These are phyloP conservation scores for Termitomyces titanicus DNA, from an alignment of 768 basidiomycete genomes.

Conservation along the genomic window DNA sequence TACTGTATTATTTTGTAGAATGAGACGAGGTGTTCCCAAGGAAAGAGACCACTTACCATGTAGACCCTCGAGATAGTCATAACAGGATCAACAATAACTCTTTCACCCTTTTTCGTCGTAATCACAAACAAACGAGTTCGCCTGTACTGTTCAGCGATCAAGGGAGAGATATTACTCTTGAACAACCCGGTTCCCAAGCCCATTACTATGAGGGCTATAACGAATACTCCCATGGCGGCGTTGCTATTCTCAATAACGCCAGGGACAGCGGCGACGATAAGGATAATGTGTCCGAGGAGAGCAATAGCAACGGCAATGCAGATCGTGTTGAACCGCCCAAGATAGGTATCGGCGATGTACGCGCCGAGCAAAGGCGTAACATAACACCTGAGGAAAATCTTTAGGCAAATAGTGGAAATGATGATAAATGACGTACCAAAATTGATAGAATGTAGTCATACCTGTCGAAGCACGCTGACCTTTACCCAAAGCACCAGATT, in stretches of 20 bases:
- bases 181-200: conserved; percentile 64
- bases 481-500: conserved; percentile 64
- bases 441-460: conserved; percentile 65
- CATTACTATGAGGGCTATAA: conserved; percentile 58
- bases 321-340: conserved; percentile 75
- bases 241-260: conserved; percentile 33
- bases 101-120: conserved; percentile 52
- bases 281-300: conserved; percentile 60
- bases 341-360: conserved; percentile 68
- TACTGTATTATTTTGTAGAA: conserved; percentile 29
- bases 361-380: conserved; percentile 66
- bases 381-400: conserved; percentile 45
- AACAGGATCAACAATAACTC: conserved; percentile 69
- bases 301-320: conserved; percentile 56
- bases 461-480: conserved; percentile 74
- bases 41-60: conserved; percentile 45
- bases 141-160: conserved; percentile 75
- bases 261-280: conserved; percentile 64
- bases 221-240: conserved; percentile 15
- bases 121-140: conserved; percentile 49
- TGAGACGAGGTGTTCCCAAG: not conserved
- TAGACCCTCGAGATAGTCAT: conserved; percentile 69
- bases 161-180: conserved; percentile 75
- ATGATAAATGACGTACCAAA: conserved; percentile 44
- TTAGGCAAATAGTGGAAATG: not conserved